Evolutionary conservation across 768 basidiomycete species (phyloP).

Genomic region (Naematelia encephala): DNA sequence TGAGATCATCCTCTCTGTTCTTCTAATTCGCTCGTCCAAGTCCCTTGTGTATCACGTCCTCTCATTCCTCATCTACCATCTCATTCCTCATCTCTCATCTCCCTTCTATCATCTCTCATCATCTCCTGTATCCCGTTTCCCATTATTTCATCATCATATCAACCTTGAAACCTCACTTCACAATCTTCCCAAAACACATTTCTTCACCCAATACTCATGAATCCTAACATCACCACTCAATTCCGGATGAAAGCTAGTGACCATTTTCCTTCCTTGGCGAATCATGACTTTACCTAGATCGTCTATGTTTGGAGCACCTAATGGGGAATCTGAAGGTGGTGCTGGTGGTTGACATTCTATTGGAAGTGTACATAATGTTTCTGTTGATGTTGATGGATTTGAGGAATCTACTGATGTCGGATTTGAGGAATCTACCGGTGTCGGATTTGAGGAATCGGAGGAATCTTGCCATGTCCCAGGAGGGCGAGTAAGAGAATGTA

Average conservation of each 20-base stretch:
- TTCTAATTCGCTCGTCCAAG: too few species aligned
- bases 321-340: slow-evolving; percentile 44
- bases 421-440: slow-evolving; percentile 3
- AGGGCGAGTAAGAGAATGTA: slow-evolving; percentile 43
- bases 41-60: too few species aligned
- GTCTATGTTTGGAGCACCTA: slow-evolving; percentile 54
- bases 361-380: slow-evolving; percentile 69
- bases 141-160: too few species aligned
- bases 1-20: too few species aligned
- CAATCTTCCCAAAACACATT: slow-evolving; percentile 58
- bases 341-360: slow-evolving; percentile 54
- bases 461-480: slow-evolving; percentile 8
- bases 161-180: too few species aligned
- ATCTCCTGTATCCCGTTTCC: too few species aligned
- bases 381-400: slow-evolving; percentile 56
- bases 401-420: background rate
- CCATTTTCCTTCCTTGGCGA: slow-evolving; percentile 74
- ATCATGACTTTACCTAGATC: slow-evolving; percentile 72
- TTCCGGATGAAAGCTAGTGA: slow-evolving; percentile 94
- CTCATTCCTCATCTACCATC: too few species aligned
- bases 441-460: slow-evolving; percentile 2
- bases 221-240: slow-evolving; percentile 80
- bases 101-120: too few species aligned
- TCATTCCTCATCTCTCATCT: too few species aligned
- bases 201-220: slow-evolving; percentile 82